These are phyloP conservation scores for Adansonia gregorii DNA, from an alignment of 441 rosid genomes.

Conservation along the genomic window DNA sequence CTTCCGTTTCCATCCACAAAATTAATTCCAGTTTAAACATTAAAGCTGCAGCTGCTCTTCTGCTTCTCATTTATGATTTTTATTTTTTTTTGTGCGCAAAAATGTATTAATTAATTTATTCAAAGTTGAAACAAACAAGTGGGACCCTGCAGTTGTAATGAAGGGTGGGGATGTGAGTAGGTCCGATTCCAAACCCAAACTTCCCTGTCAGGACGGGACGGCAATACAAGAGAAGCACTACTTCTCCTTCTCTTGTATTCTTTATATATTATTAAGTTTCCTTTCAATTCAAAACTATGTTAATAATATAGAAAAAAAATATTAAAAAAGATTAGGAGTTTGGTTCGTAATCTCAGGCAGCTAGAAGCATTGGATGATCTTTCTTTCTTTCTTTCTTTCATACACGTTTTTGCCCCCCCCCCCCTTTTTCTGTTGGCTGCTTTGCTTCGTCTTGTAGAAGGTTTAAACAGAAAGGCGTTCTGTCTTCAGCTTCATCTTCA, in stretches of 20 bases:
- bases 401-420: neutral
- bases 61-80: neutral
- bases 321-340: slow-evolving; percentile 5
- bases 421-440: neutral
- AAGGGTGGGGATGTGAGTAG: too few species aligned
- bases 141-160: neutral
- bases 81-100: too few species aligned
- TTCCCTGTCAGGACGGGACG: neutral
- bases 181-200: too few species aligned
- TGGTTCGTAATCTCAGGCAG: neutral
- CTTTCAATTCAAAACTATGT: neutral
- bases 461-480: neutral
- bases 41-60: neutral
- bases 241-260: neutral
- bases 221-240: neutral
- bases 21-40: neutral
- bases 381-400: slow-evolving; percentile 13
- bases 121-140: neutral
- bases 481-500: neutral
- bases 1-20: slow-evolving; percentile 11
- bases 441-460: neutral
- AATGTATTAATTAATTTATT: too few species aligned
- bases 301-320: neutral
- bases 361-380: neutral
- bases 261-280: too few species aligned